Evolutionary conservation across 208 protist species (phyloP).

Genomic region (Balamuthia mandrillaris): DNA sequence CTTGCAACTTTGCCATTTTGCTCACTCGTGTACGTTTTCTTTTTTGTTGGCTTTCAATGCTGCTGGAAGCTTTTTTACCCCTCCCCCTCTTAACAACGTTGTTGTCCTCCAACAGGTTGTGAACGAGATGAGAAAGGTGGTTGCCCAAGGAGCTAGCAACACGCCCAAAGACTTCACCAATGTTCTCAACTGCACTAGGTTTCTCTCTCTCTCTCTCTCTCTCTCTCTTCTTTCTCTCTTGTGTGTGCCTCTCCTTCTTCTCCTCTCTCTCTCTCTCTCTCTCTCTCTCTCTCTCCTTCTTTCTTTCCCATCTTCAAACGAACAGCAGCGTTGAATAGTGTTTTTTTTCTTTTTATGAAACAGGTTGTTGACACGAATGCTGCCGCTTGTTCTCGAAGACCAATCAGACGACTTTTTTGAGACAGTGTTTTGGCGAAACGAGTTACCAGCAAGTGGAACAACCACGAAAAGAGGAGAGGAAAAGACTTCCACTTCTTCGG

Average conservation of each 20-base stretch:
- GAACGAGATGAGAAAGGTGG: neutral
- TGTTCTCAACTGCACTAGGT: neutral
- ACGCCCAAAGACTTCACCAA: neutral
- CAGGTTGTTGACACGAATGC: neutral
- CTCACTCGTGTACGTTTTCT: neutral
- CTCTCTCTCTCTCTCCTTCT: no score
- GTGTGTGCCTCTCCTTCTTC: no score
- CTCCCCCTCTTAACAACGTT: neutral
- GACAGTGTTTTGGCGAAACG: neutral
- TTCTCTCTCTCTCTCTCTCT: no score
- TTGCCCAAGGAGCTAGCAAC: neutral
- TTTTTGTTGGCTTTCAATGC: neutral
- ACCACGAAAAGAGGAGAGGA: neutral
- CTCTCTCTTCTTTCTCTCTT: no score
- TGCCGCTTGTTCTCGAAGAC: neutral
- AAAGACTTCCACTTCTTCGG: neutral
- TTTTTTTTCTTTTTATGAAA: no score
- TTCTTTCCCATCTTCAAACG: no score
- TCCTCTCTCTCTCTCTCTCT: no score
- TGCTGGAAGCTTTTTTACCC: neutral
- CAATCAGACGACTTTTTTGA: neutral
- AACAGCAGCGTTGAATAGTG: no score
- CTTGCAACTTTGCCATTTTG: neutral
- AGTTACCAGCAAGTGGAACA: neutral
- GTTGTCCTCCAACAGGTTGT: neutral